Evolutionary conservation across 257 asterid genomes (phyloP).

Genomic region (Striga asiatica): DNA sequence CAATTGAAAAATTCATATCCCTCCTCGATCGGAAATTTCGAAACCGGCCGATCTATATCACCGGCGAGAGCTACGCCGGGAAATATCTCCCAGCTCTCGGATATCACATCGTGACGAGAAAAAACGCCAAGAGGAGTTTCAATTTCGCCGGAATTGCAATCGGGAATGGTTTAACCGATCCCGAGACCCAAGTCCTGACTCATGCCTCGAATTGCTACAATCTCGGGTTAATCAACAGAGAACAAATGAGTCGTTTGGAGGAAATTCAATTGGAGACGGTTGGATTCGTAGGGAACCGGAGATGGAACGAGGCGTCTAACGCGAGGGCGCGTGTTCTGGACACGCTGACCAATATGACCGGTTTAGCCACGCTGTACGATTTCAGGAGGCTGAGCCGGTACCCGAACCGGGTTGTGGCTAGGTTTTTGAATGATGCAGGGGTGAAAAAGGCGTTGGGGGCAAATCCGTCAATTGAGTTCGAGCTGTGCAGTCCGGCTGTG

Average conservation of each 20-base stretch:
- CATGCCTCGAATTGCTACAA: conserved; percentile 43
- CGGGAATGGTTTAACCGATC: conserved; percentile 88
- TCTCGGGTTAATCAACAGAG: conserved; percentile 54
- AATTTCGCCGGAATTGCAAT: conserved; percentile 64
- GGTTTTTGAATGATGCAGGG: conserved; percentile 34
- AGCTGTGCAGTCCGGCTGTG: conserved; percentile 42
- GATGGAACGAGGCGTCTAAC: conserved; percentile 52
- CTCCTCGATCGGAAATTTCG: conserved; percentile 34
- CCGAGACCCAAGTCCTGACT: conserved; percentile 52
- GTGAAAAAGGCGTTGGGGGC: conserved; percentile 51
- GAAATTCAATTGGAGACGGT: conserved; percentile 32
- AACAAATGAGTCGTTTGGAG: conserved; percentile 40
- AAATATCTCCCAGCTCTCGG: conserved; percentile 76
- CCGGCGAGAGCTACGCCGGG: conserved; percentile 88
- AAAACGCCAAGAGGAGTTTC: conserved; percentile 27
- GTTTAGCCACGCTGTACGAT: conserved; percentile 63
- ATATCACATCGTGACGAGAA: conserved; percentile 36
- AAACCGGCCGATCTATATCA: conserved; percentile 48
- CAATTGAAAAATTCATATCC: conserved; percentile 40
- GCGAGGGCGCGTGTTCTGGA: conserved; percentile 30
- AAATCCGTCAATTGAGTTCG: conserved; percentile 25
- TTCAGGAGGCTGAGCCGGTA: conserved; percentile 49
- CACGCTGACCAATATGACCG: conserved; percentile 47
- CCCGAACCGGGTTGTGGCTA: conserved; percentile 38
- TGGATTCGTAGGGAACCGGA: conserved; percentile 17